Evolutionary conservation across 1,139 yeast species (phyloP).

Genomic region (Nakaseomyces kungkrabaensis): DNA sequence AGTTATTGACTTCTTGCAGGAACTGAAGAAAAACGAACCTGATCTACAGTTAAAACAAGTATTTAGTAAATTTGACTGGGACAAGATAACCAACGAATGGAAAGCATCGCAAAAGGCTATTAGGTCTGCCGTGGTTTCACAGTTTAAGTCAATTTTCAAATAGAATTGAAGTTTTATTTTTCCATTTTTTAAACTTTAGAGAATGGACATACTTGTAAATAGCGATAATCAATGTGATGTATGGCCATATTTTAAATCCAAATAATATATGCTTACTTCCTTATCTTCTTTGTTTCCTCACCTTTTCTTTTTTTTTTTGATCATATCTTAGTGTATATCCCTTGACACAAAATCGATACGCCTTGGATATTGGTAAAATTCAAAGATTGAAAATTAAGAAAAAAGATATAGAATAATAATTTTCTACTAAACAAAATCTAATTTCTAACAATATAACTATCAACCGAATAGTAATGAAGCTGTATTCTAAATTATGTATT

Average conservation of each 20-base stretch:
- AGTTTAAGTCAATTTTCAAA: conserved; percentile 18
- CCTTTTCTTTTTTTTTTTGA: too few relatives aligned
- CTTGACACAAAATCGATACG: not conserved
- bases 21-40: conserved; percentile 27
- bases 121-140: conserved; percentile 24
- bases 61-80: conserved; percentile 42
- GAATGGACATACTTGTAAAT: not conserved
- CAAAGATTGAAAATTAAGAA: too few relatives aligned
- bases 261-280: too few relatives aligned
- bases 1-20: conserved; percentile 32
- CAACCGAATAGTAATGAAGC: not conserved
- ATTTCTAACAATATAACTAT: too few relatives aligned
- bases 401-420: too few relatives aligned
- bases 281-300: too few relatives aligned
- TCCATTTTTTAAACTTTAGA: too few relatives aligned
- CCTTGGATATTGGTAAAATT: too few relatives aligned
- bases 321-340: too few relatives aligned
- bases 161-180: not conserved
- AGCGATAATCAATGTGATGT: too few relatives aligned
- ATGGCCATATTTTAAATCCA: too few relatives aligned
- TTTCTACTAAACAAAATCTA: too few relatives aligned
- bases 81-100: conserved; percentile 42
- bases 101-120: conserved; percentile 36
- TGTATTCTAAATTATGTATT: not conserved
- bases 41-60: conserved; percentile 33